Base-by-base conservation (phyloP, 2,329 filamentous ascomycete species). In the Plectosphaerella sp. region DNA sequence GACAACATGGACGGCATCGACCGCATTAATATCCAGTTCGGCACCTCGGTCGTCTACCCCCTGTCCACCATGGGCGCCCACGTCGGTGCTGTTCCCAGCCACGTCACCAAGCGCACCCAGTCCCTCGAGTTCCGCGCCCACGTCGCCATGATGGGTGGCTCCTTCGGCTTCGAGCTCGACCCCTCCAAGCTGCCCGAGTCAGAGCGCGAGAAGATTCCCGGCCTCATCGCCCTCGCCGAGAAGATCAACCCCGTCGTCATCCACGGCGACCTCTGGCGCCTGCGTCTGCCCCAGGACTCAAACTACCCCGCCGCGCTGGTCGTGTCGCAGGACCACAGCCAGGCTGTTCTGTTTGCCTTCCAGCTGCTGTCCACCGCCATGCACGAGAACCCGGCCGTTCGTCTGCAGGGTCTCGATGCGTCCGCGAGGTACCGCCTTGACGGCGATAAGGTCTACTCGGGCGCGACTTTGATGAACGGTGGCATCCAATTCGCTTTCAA, bases 81-180 rank as follows among this genome's bases (percentile, higher is more conserved):
- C 61, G 70, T 87, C 35, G 83, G 80, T 9, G 76, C 76, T 0
- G 75, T 84, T 0, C 83, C 83, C 1, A 87, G 86, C 57, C 74
- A 77, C 0, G 66, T 80, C 35, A 84, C 81, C 0, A 65, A 71
- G 1, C 79, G 83, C 18, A 78, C 73, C 1, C 78, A 78, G 2
- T 76, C 82, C 0, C 72, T 87, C 12, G 64, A 65, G 1, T 86
- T 87, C 69, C 80, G 84, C 35, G 82, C 79, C 0, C 83, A 86
- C 51, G 83, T 87, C 0, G 84, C 84, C 6, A 82, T 86, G 71
- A 86, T 86, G 83, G 84, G 84, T 51, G 83, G 83, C 2, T 84
- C 80, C 0, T 87, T 87, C 57, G 84, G 84, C 0, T 74, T 87
- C 11, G 83, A 87, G 61, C 73, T 87, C 8, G 74, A 86, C 59